phyloP scores from a whole-genome alignment of 2,329 filamentous ascomycete species.

The Metarhizium brunneum region DNA sequence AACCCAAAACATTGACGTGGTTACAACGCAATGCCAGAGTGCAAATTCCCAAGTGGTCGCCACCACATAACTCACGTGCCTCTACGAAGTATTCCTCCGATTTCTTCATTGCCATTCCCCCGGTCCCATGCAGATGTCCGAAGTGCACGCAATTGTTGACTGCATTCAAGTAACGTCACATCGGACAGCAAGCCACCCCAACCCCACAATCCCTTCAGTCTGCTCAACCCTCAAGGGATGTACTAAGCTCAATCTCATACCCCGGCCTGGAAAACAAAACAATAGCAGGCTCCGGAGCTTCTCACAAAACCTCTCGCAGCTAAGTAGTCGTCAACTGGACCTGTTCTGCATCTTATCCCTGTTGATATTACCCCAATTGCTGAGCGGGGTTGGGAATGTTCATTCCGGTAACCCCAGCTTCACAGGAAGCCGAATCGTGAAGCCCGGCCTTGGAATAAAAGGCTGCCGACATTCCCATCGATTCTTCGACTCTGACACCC shows the following conservation, averaged over 20 bases:
- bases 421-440: not conserved
- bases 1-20: too few relatives aligned
- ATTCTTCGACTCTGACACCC: not conserved
- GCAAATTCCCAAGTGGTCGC: too few relatives aligned
- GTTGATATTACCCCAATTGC: not conserved
- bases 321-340: not conserved
- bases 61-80: too few relatives aligned
- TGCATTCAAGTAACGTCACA: conserved; percentile 1
- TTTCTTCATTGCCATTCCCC: not conserved
- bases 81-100: too few relatives aligned
- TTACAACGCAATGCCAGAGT: too few relatives aligned
- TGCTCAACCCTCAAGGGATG: not conserved
- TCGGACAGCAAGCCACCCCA: not conserved
- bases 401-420: not conserved
- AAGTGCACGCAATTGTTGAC: not conserved
- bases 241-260: not conserved
- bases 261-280: not conserved
- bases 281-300: not conserved
- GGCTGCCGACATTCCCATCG: not conserved
- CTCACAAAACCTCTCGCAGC: not conserved
- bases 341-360: too few relatives aligned
- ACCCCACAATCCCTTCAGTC: not conserved
- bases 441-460: not conserved
- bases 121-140: not conserved
- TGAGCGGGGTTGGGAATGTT: not conserved